Evolutionary conservation across 2,329 filamentous ascomycete species (phyloP).

Genomic region (Thielaviopsis euricoi): DNA sequence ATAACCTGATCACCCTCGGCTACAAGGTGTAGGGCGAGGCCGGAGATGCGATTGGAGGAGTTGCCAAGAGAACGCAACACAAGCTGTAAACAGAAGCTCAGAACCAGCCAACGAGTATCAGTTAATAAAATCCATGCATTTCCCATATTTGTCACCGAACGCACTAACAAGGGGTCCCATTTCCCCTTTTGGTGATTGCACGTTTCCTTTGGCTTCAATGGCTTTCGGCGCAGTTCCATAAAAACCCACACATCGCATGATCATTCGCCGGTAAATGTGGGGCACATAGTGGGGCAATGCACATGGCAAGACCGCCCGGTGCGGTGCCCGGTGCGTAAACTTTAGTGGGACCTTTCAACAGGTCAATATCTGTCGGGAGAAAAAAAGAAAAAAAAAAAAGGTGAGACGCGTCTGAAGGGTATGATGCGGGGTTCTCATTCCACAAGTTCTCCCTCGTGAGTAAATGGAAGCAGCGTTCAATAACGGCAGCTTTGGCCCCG

Average conservation of each 20-base stretch:
- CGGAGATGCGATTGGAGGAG: background rate
- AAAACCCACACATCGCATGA: slow-evolving; percentile 1
- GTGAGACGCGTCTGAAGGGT: too few species aligned
- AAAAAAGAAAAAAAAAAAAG: too few species aligned
- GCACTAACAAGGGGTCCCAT: too few species aligned
- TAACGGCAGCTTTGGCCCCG: too few species aligned
- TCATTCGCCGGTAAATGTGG: slow-evolving; percentile 2
- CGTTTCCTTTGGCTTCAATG: background rate
- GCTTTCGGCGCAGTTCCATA: background rate
- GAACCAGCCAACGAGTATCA: background rate
- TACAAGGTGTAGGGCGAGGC: slow-evolving; percentile 21
- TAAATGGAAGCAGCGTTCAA: too few species aligned
- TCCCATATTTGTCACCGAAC: too few species aligned
- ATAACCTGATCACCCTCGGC: slow-evolving; percentile 58
- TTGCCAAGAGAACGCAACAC: background rate
- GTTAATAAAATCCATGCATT: too few species aligned
- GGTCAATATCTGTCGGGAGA: background rate
- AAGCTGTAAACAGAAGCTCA: background rate
- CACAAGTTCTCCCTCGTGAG: too few species aligned
- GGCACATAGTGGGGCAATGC: background rate
- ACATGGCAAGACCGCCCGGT: background rate
- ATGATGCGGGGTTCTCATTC: too few species aligned
- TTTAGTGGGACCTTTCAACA: background rate
- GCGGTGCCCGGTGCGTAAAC: background rate
- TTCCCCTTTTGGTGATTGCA: background rate